phyloP scores from a whole-genome alignment of 2,329 filamentous ascomycete genomes.

The Penicillium sp. region DNA sequence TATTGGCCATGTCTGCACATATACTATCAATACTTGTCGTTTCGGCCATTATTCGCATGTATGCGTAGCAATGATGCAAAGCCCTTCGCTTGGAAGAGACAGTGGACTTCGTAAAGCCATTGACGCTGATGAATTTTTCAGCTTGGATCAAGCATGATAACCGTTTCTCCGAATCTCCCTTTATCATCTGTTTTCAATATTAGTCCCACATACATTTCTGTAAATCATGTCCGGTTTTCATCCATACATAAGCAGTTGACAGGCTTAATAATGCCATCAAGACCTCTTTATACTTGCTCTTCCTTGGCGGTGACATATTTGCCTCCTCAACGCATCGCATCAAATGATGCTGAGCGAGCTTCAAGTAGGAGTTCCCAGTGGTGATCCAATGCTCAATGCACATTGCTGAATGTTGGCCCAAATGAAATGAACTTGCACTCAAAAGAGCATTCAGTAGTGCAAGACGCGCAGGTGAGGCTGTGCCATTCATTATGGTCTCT shows the following conservation, averaged over 20 bases:
- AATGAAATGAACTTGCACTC: conserved; percentile 19
- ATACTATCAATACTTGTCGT: conserved; percentile 17
- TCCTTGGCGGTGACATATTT: not conserved
- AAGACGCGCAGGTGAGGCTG: conserved; percentile 7
- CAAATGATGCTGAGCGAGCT: conserved; percentile 12
- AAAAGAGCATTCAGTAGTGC: conserved; percentile 17
- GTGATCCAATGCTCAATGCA: conserved; percentile 2
- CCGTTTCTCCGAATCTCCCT: conserved; percentile 18
- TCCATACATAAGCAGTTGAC: conserved; percentile 21
- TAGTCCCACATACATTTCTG: conserved; percentile 7
- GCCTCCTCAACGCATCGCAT: conserved; percentile 14
- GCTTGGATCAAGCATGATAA: conserved; percentile 18
- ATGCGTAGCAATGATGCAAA: conserved; percentile 24
- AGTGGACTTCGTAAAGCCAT: conserved; percentile 14
- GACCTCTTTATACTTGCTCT: conserved; percentile 23
- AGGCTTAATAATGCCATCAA: conserved; percentile 21
- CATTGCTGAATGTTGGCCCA: conserved; percentile 9
- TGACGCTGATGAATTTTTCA: conserved; percentile 18
- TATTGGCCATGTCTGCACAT: not conserved
- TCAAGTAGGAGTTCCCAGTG: conserved; percentile 10
- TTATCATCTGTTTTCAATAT: conserved; percentile 14
- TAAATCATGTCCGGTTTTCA: not conserved
- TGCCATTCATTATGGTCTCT: conserved; percentile 10
- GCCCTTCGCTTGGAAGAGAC: conserved; percentile 20
- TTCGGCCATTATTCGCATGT: conserved; percentile 27